Base-by-base conservation (phyloP, 495 filamentous ascomycete species). In the Penicillium paxilli region DNA sequence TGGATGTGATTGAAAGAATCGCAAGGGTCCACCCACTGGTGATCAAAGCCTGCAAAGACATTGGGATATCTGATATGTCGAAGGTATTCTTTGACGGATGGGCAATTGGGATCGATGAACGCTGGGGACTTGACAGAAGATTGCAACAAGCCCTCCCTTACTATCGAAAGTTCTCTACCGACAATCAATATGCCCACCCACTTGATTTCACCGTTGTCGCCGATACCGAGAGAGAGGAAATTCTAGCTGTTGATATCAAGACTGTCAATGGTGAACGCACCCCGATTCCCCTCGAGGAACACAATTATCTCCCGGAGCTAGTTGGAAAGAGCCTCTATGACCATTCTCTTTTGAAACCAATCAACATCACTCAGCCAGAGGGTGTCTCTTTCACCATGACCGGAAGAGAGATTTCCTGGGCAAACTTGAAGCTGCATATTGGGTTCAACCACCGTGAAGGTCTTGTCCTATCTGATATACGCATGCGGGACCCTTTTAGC, bases 401-500 rank as follows among this genome's bases (percentile, higher is more conserved):
- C 30, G 68, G 68, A 12, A 71, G 69, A 23, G 70, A 71, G 47
- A 47, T 73, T 16, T 61, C 65, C 4, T 73, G 68, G 70, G 70
- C 69, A 33, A 68, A 66, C 42, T 69, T 52, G 57, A 72, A 72
- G 53, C 72, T 72, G 67, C 69, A 72, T 53, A 70, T 92, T 40
- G 86, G 88, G 9, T 92, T 91, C 73, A 96, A 93, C 78, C 91
- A 96, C 72, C 83, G 90, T n/a, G 92, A 97, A 67, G 92, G 92
- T 23, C 88, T 96, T 52, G 86, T 96, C 12, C 78, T 97, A 16
- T 92, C 90, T 70, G 90, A 96, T 70, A 90, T 96, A 66, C 92
- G 87, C 25, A 94, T 86, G 75, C 92, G 92, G 62, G 92, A 96
- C 71, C 88, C 79, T 54, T 91, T 9, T 30, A 9, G 26, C 26